Conservation (phyloP, 306 rosid species). For the Prunus mongolica region DNA sequence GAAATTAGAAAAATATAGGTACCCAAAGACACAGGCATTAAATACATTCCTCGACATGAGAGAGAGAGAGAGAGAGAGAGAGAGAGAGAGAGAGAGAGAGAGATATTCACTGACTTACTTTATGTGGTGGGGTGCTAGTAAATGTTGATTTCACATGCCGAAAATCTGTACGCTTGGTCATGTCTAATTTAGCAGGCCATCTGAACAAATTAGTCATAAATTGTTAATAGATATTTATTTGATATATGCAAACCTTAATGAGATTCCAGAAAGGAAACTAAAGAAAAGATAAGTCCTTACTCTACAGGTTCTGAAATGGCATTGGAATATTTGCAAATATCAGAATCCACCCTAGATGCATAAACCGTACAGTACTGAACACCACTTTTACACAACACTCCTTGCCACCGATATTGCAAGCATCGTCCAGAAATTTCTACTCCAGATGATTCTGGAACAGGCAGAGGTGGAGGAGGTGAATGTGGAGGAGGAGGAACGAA, state of each 20-base stretch:
- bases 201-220: constrained; percentile 47
- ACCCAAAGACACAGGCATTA: background rate
- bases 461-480: constrained; percentile 55
- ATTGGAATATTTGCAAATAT: constrained; percentile 69
- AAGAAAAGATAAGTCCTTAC: constrained; percentile 38
- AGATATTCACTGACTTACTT: constrained; percentile 52
- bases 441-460: constrained; percentile 42
- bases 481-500: constrained; percentile 81
- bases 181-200: constrained; percentile 94
- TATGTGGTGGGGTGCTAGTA: constrained; percentile 65
- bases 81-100: background rate
- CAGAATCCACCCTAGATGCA: constrained; percentile 67
- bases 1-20: background rate
- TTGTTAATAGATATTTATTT: constrained; percentile 6
- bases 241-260: background rate
- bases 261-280: constrained; percentile 16
- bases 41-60: background rate
- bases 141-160: constrained; percentile 83
- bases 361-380: constrained; percentile 80
- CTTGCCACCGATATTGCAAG: constrained; percentile 73
- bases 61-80: background rate
- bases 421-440: constrained; percentile 45
- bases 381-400: constrained; percentile 84
- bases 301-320: constrained; percentile 74
- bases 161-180: constrained; percentile 91